Base-by-base conservation (phyloP, 768 basidiomycete species). In the Podaxis sp. region DNA sequence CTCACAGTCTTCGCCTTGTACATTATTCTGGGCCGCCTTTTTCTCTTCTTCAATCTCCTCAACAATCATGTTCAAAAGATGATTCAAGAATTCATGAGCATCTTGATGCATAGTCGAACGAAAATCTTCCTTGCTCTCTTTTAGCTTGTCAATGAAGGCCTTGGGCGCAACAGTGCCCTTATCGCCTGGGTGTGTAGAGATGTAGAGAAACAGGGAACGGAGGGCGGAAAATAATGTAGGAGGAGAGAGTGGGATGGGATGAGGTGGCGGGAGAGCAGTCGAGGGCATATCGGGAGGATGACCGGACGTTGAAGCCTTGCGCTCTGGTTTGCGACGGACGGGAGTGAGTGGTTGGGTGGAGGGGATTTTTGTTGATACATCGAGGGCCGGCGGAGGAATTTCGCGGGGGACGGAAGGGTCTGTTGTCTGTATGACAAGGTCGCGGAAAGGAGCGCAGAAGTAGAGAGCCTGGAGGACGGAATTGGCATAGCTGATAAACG, bases 401-500 rank as follows among this genome's bases (percentile, higher is more conserved):
- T 71, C 77, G 65, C 70, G 78, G 62, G 73, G 79, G 60, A 73
- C 72, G 60, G 80, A 85, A 57, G 76, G 76, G 75, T 87, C 90
- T 58, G 78, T 69, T 64, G 82, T 80, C 67, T 89, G 91, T n/a
- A 90, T 77, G 67, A 98, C 82, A 62, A 97, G 91, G 55, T 96
- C 90, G 56, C 96, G 85, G 73, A 99, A 98, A 1, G 96, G 96
- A 24, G 85, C 78, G 73, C 95, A 98, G 74, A 96, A 96, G 78
- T 98, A 99, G 60, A 99, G 85, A 0, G 97, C 89, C 74, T 99
- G 96, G 15, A 99, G 83, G 24, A 99, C 95, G n/a, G 96, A 97
- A 76, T 99, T 99, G 78, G 91, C 95, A 76, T 99, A 99, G 78
- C 95, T 95, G 73, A 63, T 58, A 52, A 30, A 68, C 73, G 57